Conservation (phyloP, 169 alveolate species). For the Eimeria zaria region DNA sequence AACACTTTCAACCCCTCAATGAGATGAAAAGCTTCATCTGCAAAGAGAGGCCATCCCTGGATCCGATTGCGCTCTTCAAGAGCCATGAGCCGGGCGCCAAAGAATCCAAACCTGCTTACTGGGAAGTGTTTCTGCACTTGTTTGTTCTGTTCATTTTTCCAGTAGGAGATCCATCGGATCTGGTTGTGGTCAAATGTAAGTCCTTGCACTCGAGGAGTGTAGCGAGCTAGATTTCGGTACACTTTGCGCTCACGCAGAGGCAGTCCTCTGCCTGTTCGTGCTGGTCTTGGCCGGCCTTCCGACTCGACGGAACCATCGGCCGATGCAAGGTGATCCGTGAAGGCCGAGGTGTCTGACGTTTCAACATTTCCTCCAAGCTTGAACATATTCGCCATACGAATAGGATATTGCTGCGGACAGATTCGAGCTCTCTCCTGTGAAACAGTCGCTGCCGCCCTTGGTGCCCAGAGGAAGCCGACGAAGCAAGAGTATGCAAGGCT, state of each 20-base stretch:
- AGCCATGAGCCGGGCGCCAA: slow-evolving; percentile 89
- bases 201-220: slow-evolving; percentile 88
- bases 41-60: slow-evolving; percentile 75
- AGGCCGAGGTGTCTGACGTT: not conserved
- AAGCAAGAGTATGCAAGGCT: not conserved
- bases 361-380: not conserved
- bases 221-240: slow-evolving; percentile 87
- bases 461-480: not conserved
- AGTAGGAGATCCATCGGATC: slow-evolving; percentile 91
- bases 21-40: slow-evolving; percentile 80
- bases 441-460: not conserved
- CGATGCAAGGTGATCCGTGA: not conserved
- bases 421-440: not conserved
- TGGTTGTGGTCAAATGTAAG: slow-evolving; percentile 90
- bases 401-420: not conserved
- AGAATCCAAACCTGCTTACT: slow-evolving; percentile 88
- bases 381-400: not conserved
- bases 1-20: slow-evolving; percentile 52
- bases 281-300: slow-evolving; percentile 48
- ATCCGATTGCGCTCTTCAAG: slow-evolving; percentile 85
- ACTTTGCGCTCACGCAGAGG: slow-evolving; percentile 88
- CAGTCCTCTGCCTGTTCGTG: slow-evolving; percentile 85
- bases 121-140: slow-evolving; percentile 91
- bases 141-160: slow-evolving; percentile 90
- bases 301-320: not conserved